phyloP scores from a whole-genome alignment of 1,139 yeast genomes.

The Lodderomyces beijingensis region DNA sequence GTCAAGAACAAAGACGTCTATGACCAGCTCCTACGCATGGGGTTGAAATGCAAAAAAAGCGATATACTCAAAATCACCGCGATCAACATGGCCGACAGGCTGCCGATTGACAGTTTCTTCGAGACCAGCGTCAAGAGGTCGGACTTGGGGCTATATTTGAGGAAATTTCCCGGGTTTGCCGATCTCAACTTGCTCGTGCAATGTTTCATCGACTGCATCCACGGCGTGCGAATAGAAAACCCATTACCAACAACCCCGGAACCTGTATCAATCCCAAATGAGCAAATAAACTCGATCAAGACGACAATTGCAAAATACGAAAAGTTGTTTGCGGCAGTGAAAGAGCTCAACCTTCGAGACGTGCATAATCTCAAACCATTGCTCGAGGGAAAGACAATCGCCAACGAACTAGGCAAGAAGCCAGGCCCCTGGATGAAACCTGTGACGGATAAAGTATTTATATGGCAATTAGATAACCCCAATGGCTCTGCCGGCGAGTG shows the following conservation, averaged over 20 bases:
- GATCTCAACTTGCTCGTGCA: conserved; percentile 34
- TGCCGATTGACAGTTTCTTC: conserved; percentile 1
- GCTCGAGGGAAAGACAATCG: conserved; percentile 67
- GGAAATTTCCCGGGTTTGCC: conserved; percentile 52
- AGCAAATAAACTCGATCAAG: conserved; percentile 7
- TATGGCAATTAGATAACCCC: conserved; percentile 79
- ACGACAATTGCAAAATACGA: conserved; percentile 27
- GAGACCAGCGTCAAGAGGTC: conserved; percentile 39
- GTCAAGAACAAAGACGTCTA: conserved; percentile 8
- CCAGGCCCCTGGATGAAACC: conserved; percentile 85
- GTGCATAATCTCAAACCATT: conserved; percentile 49
- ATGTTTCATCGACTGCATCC: conserved; percentile 25
- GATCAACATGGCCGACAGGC: conserved; percentile 21
- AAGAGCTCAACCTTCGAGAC: conserved; percentile 29
- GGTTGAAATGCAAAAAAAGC: conserved; percentile 59
- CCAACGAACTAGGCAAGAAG: conserved; percentile 46
- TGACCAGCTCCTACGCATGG: conserved; percentile 51
- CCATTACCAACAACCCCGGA: conserved; percentile 11
- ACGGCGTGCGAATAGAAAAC: conserved; percentile 6
- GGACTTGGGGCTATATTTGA: conserved; percentile 56
- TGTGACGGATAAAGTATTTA: conserved; percentile 50
- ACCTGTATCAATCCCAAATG: conserved; percentile 6
- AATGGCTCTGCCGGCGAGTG: conserved; percentile 49
- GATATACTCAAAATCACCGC: conserved; percentile 51
- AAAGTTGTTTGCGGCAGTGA: conserved; percentile 23